Evolutionary conservation across 306 rosid genomes (phyloP).

Genomic region (Quercus aquifolioides): DNA sequence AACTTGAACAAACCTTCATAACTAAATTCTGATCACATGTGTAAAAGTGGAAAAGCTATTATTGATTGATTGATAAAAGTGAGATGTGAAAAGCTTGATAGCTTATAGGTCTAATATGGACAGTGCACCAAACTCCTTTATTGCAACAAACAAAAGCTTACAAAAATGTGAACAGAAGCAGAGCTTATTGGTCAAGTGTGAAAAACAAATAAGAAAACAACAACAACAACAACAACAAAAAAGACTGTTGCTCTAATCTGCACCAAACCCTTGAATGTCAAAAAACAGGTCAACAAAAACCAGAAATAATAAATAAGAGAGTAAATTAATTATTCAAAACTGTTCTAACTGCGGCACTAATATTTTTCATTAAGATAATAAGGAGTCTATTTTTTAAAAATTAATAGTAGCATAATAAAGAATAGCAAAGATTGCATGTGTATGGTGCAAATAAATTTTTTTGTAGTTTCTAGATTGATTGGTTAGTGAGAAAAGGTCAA

Average conservation of each 20-base stretch:
- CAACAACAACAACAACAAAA: background rate
- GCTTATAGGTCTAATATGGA: too few species aligned
- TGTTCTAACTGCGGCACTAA: background rate
- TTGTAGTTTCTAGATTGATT: background rate
- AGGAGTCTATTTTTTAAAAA: background rate
- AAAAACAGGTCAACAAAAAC: background rate
- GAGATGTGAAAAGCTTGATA: too few species aligned
- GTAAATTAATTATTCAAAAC: background rate
- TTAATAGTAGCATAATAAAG: background rate
- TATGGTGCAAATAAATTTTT: background rate
- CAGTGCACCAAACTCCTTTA: too few species aligned
- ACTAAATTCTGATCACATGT: too few species aligned
- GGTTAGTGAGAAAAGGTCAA: background rate
- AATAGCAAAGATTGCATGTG: background rate
- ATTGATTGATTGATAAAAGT: too few species aligned
- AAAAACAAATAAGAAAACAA: background rate
- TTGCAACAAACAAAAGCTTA: too few species aligned
- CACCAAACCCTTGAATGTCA: background rate
- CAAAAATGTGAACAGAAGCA: too few species aligned
- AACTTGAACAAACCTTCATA: too few species aligned
- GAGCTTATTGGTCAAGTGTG: too few species aligned
- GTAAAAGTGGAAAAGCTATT: too few species aligned
- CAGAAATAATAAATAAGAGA: background rate
- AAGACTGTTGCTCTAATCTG: too few species aligned
- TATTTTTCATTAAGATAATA: too few species aligned